Evolutionary conservation across 768 basidiomycete genomes (phyloP).

Genomic region (Multifurca ochricompacta): DNA sequence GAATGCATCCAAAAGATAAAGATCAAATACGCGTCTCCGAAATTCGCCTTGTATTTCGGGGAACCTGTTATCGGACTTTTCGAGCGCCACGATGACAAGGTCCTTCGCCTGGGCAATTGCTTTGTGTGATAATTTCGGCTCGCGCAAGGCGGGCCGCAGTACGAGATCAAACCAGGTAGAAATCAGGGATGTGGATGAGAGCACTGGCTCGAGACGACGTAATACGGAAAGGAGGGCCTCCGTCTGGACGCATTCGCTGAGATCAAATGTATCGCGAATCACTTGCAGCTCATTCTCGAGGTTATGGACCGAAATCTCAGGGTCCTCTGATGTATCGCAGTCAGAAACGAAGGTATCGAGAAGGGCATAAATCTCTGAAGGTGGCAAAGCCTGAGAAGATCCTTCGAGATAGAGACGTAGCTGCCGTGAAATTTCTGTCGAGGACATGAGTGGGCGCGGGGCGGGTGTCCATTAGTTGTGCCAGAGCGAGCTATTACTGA

Average conservation of each 20-base stretch:
- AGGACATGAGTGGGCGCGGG: slow-evolving; percentile 29
- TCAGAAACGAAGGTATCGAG: slow-evolving; percentile 52
- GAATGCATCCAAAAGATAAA: slow-evolving; percentile 70
- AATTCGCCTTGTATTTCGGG: slow-evolving; percentile 55
- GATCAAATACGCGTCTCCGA: slow-evolving; percentile 58
- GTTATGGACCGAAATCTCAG: slow-evolving; percentile 36
- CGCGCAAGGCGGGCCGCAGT: slow-evolving; percentile 68
- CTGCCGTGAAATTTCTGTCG: slow-evolving; percentile 39
- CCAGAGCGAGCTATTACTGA: too few relatives aligned
- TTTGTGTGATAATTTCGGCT: slow-evolving; percentile 54
- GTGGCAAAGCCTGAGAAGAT: slow-evolving; percentile 41
- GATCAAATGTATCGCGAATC: slow-evolving; percentile 55
- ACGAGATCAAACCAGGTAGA: slow-evolving; percentile 78
- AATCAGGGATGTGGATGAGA: slow-evolving; percentile 59
- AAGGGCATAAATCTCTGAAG: slow-evolving; percentile 40
- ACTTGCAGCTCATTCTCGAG: slow-evolving; percentile 62
- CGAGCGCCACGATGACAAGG: slow-evolving; percentile 55
- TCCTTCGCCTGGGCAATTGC: slow-evolving; percentile 64
- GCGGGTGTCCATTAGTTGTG: too few relatives aligned
- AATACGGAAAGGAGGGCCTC: slow-evolving; percentile 64
- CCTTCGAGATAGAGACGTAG: slow-evolving; percentile 52
- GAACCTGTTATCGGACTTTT: slow-evolving; percentile 36
- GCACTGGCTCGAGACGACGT: slow-evolving; percentile 50
- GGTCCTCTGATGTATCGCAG: slow-evolving; percentile 40
- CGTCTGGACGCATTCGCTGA: slow-evolving; percentile 50